Percentiles rank a stretch among this genome's conserved stretches.
phyloP scores from a whole-genome alignment of 805 yeast species.

The Wickerhamomyces alni region DNA sequence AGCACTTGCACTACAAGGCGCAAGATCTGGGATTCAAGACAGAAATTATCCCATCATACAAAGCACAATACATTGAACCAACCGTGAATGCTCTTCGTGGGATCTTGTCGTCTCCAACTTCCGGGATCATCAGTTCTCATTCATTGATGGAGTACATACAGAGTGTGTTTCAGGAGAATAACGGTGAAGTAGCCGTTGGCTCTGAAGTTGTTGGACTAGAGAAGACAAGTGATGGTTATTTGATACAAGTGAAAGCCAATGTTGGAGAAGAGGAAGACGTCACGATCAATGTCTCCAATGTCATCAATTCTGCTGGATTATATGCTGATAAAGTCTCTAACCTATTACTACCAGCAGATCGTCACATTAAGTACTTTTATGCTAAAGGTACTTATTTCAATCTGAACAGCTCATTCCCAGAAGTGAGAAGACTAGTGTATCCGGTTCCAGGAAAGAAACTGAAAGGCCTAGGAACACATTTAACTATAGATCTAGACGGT shows the following conservation, averaged over 20 bases:
- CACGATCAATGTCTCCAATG: constrained; percentile 43
- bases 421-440: constrained; percentile 55
- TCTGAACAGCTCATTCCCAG: constrained; percentile 42
- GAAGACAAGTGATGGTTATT: constrained; percentile 23
- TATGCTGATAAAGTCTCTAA: constrained; percentile 70
- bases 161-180: constrained; percentile 46
- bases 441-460: constrained; percentile 73
- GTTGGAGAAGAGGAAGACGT: constrained; percentile 28
- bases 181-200: constrained; percentile 60
- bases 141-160: constrained; percentile 57
- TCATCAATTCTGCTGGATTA: constrained; percentile 78
- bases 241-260: constrained; percentile 24
- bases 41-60: constrained; percentile 40
- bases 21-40: constrained; percentile 51
- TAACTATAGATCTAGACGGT: constrained; percentile 79
- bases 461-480: constrained; percentile 81
- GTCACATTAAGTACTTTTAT: constrained; percentile 54
- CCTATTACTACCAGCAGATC: constrained; percentile 54
- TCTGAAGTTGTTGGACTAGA: constrained; percentile 45
- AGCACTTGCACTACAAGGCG: constrained; percentile 45
- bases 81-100: constrained; percentile 57
- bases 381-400: constrained; percentile 85
- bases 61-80: constrained; percentile 54
- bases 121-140: constrained; percentile 84
- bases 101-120: constrained; percentile 65